Evolutionary conservation across 2,329 filamentous ascomycete species (phyloP), one percentile per base, ranked within the genome.

Genomic region (Nemania serpens): DNA sequence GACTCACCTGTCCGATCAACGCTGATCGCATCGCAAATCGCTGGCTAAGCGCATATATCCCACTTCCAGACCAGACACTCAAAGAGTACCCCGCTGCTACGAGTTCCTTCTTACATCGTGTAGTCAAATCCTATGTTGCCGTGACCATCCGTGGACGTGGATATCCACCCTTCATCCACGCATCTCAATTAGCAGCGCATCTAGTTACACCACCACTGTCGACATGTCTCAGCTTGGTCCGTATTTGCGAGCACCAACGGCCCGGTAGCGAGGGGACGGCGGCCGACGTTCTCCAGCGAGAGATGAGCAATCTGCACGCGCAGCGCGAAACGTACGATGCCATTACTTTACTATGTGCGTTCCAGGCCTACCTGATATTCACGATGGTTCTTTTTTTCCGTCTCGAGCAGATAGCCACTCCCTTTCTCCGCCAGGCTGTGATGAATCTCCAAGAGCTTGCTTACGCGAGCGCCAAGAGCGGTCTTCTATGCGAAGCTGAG

Each of bases 311-410:
- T 3, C 42, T 82, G 2, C 75, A 74, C 62, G 71, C 71, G 34
- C 62, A 68, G 4, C 68, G 68, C 10, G 47, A 49, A 0, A 63
- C 55, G 0, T 72, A 69, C 33, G 70, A 75, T 46, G 69, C 74
- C 2, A 18, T 70, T 64, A 66, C 70, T 5, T 69, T 76, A 0
- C 75, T 85, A 0, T 75, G 76, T 0, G 72, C 77, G 1, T 83
- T 84, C 41, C 83, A 86, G 62, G 79, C 82, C 0, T 84, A 83
- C 66, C 70, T 86, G 2, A 75, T 84, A n/a, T 84, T 84, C 61
- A 69, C 76, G 2, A 77, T 85, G 68, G 73, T 80, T 2, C 50
- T 82, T 2, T 83, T 81, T 65, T 83, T 82, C 55, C 69, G 69
- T 0, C 61, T 70, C 12, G 64, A 64, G 0, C 65, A 68, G 10